Evolutionary conservation across 208 protist species (phyloP), one percentile per base, ranked within the genome.

Genomic region (Leptomonas pyrrhocoris): DNA sequence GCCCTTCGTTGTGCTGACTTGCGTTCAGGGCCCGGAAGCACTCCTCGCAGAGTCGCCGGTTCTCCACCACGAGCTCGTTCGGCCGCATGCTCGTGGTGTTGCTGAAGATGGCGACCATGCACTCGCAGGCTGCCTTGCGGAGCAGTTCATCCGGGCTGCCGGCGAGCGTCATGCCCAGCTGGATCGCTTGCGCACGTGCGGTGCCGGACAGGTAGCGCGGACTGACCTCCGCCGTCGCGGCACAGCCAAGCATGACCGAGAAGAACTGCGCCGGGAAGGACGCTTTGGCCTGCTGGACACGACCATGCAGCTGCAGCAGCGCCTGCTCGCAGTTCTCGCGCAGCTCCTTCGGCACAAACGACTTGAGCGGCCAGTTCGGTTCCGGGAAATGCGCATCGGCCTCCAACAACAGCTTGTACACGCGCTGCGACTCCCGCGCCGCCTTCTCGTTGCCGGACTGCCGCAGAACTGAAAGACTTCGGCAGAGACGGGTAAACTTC

Each of bases 61-160:
- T 94, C 77, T 97, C 92, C 21, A 94, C 56, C 9, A 94, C 73
- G 5, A 95, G 79, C 62, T 97, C 92, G 62, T 90, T 95, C 34
- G 80, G 84, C 18, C 85, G 79, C 74, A 97, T 84, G 43, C 67
- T 73, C 53, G 62, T 84, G 0, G 84, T 92, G 80, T 86, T 74
- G 28, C 73, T 81, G 65, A 95, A 94, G 34, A 94, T 79, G 19
- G 88, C 86, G 19, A 89, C 78, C n/a, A 97, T 74, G 73, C 92
- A 97, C 19, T 95, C 83, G 69, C 93, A 95, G 25, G 92, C 88
- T 27, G 86, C 79, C 36, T 77, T 67, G 62, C 82, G 75, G 46
- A 97, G 82, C 6, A 85, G 55, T 21, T 59, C 57, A 65, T 97
- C 88, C 9, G 73, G 74, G 34, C 81, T 85, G 54, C 89, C 89